Evolutionary conservation across 306 rosid genomes (phyloP), one percentile per base, ranked within the genome.

Genomic region (Senna tora): DNA sequence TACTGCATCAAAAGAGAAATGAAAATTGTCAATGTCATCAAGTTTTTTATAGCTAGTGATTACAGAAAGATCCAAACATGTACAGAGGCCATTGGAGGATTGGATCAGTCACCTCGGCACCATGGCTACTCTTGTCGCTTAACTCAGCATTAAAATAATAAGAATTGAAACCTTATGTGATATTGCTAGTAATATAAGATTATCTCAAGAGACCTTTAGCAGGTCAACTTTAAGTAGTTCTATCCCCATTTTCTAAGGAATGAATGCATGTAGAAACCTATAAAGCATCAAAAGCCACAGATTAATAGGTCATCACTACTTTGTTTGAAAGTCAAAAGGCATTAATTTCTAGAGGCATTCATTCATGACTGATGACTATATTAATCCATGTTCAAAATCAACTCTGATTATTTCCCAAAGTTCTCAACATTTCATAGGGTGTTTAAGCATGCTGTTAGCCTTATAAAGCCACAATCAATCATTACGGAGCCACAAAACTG

Each of bases 211-310:
- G 39, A 45, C 54, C 28, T 64, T 10, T 20, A 8, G 7, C 20
- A 15, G 22, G 15, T 4, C 12, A 8, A 43, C 49, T 43, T 43
- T 43, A 43, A 43, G 49, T 43, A 43, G n/a, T 11, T 1, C n/a
- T 1, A 43, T 43, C 11, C 49, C n/a, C 49, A 13, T 12, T 43
- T 42, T 46, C 54, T 7, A 65, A 9, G 45, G 51, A 17, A 4
- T 36, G 39, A 36, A 64, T 64, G 36, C 47, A 53, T 21, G 28
- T 21, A 62, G 25, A 15, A 21, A 69, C 14, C 20, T 59, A 69
- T 65, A n/a, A 52, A 66, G 51, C 60, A 65, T 55, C 65, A 67
- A 52, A 67, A 52, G 51, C 36, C 8, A 65, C 61, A 43, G n/a
- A 25, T 25, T 1, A 25, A 25, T 25, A 1, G 30, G 30, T 25